phyloP scores from a whole-genome alignment of 163 green algal genomes.

The Chlorella variabilis region DNA sequence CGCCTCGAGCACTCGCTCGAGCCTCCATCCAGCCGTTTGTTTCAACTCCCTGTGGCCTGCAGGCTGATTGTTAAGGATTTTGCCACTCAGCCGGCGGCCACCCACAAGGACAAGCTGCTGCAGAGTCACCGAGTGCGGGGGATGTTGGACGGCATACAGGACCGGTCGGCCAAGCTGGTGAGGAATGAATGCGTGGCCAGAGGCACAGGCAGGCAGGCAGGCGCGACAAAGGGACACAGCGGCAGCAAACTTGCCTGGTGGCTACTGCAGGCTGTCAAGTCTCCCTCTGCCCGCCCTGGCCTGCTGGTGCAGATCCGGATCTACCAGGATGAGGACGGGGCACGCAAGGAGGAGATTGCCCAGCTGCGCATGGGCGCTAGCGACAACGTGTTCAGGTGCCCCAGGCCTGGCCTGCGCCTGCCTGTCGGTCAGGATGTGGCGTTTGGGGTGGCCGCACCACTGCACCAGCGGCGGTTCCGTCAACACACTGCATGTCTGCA shows the following conservation, averaged over 20 bases:
- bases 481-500: no score
- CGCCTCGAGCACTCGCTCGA: no score
- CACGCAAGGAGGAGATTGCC: constrained; percentile 91
- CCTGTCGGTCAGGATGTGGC: no score
- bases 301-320: constrained; percentile 69
- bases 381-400: constrained; percentile 60
- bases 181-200: neutral
- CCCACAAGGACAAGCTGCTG: constrained; percentile 89
- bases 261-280: no score
- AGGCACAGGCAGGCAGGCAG: neutral
- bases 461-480: no score
- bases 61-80: constrained; percentile 77
- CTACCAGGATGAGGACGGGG: constrained; percentile 92
- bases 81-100: constrained; percentile 6
- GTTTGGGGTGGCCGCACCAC: no score
- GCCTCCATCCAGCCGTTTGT: no score
- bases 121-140: constrained; percentile 81
- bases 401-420: no score
- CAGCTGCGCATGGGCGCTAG: constrained; percentile 62
- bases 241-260: no score
- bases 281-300: neutral
- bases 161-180: constrained; percentile 76
- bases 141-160: constrained; percentile 80
- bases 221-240: no score
- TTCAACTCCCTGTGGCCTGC: no score